Conservation (phyloP, 2,329 filamentous ascomycete species). For the Colletotrichum echinochloae region DNA sequence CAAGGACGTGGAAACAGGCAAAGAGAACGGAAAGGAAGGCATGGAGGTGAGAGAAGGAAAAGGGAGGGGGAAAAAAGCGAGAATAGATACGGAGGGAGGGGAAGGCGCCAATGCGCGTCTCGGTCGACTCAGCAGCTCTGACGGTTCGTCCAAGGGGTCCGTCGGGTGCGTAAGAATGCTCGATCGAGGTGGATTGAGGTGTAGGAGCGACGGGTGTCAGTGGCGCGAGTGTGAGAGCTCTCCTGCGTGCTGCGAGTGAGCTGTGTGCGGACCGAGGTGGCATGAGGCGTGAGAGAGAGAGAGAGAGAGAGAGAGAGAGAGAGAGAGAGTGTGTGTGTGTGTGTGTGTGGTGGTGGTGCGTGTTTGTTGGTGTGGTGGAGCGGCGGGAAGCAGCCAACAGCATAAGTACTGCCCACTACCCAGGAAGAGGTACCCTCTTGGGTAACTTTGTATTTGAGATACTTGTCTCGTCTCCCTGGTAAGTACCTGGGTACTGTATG, state of each 20-base stretch:
- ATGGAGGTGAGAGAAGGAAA: neutral
- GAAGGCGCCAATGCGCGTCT: conserved; percentile 25
- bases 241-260: conserved; percentile 1
- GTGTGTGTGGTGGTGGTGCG: neutral
- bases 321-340: neutral
- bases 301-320: too few relatives aligned
- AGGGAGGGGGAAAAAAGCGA: neutral
- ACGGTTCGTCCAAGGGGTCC: conserved; percentile 13
- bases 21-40: neutral
- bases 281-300: neutral
- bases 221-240: conserved; percentile 13
- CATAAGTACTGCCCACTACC: too few relatives aligned
- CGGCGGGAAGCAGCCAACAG: conserved; percentile 15
- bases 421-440: too few relatives aligned
- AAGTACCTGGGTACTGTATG: neutral
- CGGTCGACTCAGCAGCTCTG: conserved; percentile 31
- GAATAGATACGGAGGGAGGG: conserved; percentile 6
- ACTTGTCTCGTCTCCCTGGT: too few relatives aligned
- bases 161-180: neutral
- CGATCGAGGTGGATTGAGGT: conserved; percentile 11
- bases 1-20: neutral
- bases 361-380: conserved; percentile 7
- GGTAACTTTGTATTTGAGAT: too few relatives aligned
- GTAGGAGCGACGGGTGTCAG: conserved; percentile 10
- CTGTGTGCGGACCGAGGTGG: neutral